Base-by-base conservation (phyloP, 2,329 filamentous ascomycete genomes). In the Fusarium sambucinum region DNA sequence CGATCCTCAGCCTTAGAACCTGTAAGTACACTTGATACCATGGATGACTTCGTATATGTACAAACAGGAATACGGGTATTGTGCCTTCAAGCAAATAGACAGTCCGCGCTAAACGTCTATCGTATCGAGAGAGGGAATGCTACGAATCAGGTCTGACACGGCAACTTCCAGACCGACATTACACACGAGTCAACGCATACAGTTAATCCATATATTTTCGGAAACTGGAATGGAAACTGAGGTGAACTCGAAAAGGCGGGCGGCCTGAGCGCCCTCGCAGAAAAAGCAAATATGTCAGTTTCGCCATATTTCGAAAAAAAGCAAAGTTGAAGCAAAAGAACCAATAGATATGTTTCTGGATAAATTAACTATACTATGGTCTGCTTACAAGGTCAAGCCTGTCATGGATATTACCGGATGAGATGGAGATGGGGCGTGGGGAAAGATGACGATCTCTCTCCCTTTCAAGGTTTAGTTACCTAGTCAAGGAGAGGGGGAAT, bases 251-350 rank as follows among this genome's bases (percentile, higher is more conserved):
- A 40, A 51, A 51, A 51, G 32, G 35, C 30, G 29, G 65, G 66
- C 54, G 68, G 65, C 35, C 68, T 69, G 68, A 70, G 64, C 68
- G 60, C 37, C 27, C 32, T 23, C 54, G 53, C 44, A 23, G 21
- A 59, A 71, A 69, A 73, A 68, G 70, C 59, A 71, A 72, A 23
- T 23, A 48, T 33, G 9, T 17, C n/a, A n/a, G 45, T 21, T 46
- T 30, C 38, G 10, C 29, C n/a, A 27, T 17, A 27, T 33, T 32
- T 33, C 17, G 40, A 21, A 27, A 62, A 72, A 72, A 72, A 71
- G 70, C 70, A 72, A 72, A 29, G 54, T 37, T 40, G 62, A 41
- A 53, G 46, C 64, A 70, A 71, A 71, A 71, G 64, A 55, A 45
- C 68, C 62, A 52, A 51, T 51, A 19, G n/a, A 50, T 3, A 11